Evolutionary conservation across 1,284 basidiomycete species (phyloP).

Genomic region (Irpex sp.): DNA sequence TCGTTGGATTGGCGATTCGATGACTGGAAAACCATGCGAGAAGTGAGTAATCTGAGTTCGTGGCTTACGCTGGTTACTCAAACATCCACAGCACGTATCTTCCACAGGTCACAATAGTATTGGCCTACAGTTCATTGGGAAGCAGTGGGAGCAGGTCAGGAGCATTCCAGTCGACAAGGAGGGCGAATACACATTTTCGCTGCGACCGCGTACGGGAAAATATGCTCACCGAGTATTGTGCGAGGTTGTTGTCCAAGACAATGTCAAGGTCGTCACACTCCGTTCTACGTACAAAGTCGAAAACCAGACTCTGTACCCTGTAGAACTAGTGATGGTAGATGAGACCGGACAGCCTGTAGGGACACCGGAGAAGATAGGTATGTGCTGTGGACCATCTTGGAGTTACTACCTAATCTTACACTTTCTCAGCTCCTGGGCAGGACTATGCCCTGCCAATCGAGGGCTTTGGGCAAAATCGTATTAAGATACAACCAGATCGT

Average conservation of each 20-base stretch:
- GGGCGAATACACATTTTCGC: conserved; percentile 86
- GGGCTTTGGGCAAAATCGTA: conserved; percentile 79
- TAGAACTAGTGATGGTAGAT: conserved; percentile 92
- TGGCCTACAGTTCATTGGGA: conserved; percentile 81
- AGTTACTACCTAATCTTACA: conserved; percentile 4
- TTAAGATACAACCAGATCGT: conserved; percentile 94
- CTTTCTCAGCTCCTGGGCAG: conserved; percentile 68
- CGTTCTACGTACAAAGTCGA: conserved; percentile 93
- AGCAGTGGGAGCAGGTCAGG: conserved; percentile 88
- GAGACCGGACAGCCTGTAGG: conserved; percentile 79
- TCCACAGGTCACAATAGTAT: conserved; percentile 81
- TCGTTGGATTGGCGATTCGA: conserved; percentile 96
- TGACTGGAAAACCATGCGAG: conserved; percentile 93
- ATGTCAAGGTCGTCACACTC: conserved; percentile 94
- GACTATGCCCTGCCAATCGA: conserved; percentile 91
- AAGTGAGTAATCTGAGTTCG: conserved; percentile 48
- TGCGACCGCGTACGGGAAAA: conserved; percentile 78
- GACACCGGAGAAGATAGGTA: conserved; percentile 82
- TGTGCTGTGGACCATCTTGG: conserved; percentile 24
- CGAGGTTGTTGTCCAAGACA: conserved; percentile 89
- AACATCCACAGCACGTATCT: conserved; percentile 64
- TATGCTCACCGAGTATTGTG: conserved; percentile 84
- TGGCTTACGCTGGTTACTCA: background rate
- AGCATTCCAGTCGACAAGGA: conserved; percentile 92
- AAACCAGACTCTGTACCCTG: conserved; percentile 89